Conservation (phyloP, 306 rosid genomes). For the Herpetospermum pedunculosum region DNA sequence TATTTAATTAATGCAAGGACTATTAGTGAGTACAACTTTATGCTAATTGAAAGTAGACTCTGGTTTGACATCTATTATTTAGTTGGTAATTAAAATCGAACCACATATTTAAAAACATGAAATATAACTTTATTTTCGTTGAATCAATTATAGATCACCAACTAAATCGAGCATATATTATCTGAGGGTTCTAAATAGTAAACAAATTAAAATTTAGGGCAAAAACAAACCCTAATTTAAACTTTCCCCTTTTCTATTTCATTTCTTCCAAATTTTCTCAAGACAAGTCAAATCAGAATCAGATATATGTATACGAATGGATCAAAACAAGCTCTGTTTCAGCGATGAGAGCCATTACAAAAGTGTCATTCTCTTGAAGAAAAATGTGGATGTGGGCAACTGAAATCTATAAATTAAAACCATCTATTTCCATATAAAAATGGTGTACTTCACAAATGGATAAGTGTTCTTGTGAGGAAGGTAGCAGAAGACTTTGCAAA, state of each 20-base stretch:
- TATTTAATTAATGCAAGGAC: no score
- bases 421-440: not conserved
- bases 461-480: not conserved
- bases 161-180: no score
- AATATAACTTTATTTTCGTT: no score
- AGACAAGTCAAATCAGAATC: not conserved
- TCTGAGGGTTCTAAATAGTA: no score
- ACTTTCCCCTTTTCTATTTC: not conserved
- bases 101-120: no score
- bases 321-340: not conserved
- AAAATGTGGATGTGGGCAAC: not conserved
- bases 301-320: not conserved
- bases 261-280: not conserved
- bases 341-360: not conserved
- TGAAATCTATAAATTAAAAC: not conserved
- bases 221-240: no score
- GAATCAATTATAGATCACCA: no score
- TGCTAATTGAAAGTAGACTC: no score
- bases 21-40: no score
- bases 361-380: not conserved
- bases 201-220: no score
- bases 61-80: no score
- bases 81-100: no score
- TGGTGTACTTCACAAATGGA: not conserved
- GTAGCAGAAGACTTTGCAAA: conserved; percentile 2